Percentiles rank a stretch among this genome's conserved stretches.
Evolutionary conservation across 2,329 filamentous ascomycete species (phyloP).

Genomic region (Sporothrix brunneoviolacea): DNA sequence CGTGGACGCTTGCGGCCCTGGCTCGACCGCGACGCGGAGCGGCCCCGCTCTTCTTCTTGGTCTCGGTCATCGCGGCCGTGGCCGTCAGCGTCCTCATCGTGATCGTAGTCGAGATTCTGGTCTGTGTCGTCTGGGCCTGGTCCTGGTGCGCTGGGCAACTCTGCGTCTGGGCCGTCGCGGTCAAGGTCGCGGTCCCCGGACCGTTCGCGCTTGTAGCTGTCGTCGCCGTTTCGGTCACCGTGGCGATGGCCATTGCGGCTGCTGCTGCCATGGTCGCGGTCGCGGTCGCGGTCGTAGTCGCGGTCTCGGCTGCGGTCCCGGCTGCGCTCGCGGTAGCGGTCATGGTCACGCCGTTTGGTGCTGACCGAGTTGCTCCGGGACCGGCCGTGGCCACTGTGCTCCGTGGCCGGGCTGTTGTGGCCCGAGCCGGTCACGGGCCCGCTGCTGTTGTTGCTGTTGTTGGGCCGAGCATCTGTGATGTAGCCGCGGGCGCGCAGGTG

Average conservation of each 20-base stretch:
- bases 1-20: conserved; percentile 14
- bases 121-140: neutral
- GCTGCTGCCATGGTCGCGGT: conserved; percentile 21
- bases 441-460: conserved; percentile 21
- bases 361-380: conserved; percentile 45
- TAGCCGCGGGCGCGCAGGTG: conserved; percentile 49
- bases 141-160: neutral
- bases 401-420: conserved; percentile 14
- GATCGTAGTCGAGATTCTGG: conserved; percentile 14
- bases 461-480: conserved; percentile 11
- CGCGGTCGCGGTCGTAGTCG: conserved; percentile 25
- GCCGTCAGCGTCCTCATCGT: conserved; percentile 5
- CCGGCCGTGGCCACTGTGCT: conserved; percentile 27
- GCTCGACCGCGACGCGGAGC: conserved; percentile 19
- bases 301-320: conserved; percentile 26
- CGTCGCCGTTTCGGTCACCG: neutral
- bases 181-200: neutral
- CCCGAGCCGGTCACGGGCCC: conserved; percentile 12
- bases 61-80: neutral
- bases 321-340: conserved; percentile 30
- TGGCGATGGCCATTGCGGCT: conserved; percentile 25
- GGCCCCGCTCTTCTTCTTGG: neutral
- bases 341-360: conserved; percentile 24
- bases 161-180: neutral
- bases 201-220: neutral